These are phyloP conservation scores for Monosporascus sp. DNA, from an alignment of 2,329 filamentous ascomycete species.

Conservation along the genomic window DNA sequence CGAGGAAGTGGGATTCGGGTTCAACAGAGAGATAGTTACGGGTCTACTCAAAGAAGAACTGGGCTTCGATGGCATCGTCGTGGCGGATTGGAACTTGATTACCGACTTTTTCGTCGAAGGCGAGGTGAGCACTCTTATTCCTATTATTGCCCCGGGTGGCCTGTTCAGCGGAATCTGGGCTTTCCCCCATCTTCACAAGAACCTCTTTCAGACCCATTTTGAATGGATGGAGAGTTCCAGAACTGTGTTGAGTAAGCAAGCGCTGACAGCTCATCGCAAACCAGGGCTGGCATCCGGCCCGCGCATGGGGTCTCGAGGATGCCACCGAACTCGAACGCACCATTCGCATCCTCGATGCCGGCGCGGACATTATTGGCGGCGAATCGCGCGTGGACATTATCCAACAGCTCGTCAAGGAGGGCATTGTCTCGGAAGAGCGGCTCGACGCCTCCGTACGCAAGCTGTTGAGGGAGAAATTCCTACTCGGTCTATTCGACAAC, in stretches of 20 bases:
- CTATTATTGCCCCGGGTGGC: no score
- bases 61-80: constrained; percentile 46
- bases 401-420: constrained; percentile 37
- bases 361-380: constrained; percentile 48
- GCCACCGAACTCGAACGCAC: constrained; percentile 37
- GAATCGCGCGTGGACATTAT: constrained; percentile 44
- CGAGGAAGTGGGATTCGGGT: constrained; percentile 43
- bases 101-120: constrained; percentile 29
- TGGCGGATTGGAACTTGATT: constrained; percentile 49
- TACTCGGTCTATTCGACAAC: constrained; percentile 46
- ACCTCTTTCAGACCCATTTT: no score
- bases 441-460: constrained; percentile 41
- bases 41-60: constrained; percentile 41
- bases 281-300: constrained; percentile 37
- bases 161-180: no score
- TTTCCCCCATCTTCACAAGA: no score
- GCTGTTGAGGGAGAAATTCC: constrained; percentile 45
- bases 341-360: constrained; percentile 42
- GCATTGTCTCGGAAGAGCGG: constrained; percentile 35
- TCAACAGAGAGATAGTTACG: constrained; percentile 47
- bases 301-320: constrained; percentile 46
- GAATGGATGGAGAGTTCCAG: no score
- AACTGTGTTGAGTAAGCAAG: no score
- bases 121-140: no score
- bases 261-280: constrained; percentile 5